Evolutionary conservation across 2,329 filamentous ascomycete genomes (phyloP).

Genomic region (Nigrograna mackinnonii): DNA sequence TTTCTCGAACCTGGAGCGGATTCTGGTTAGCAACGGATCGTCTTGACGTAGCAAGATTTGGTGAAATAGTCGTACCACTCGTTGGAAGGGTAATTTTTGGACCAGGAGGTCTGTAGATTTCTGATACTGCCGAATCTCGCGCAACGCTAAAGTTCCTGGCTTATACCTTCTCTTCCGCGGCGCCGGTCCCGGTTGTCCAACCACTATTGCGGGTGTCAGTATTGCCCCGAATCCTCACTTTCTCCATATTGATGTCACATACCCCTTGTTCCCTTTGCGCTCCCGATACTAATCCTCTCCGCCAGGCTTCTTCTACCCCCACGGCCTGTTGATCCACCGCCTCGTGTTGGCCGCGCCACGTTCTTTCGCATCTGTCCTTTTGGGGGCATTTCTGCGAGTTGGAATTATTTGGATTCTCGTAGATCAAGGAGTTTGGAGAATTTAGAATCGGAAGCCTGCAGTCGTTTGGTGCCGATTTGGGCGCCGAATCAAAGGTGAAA

Average conservation of each 20-base stretch:
- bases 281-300: conserved; percentile 12
- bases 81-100: conserved; percentile 97
- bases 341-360: conserved; percentile 36
- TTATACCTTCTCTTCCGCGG: conserved; percentile 47
- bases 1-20: conserved; percentile 60
- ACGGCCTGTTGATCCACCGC: conserved; percentile 15
- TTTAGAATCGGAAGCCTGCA: no score
- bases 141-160: conserved; percentile 85
- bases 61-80: conserved; percentile 64
- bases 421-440: no score
- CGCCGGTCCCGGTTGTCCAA: conserved; percentile 36
- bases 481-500: no score
- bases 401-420: no score
- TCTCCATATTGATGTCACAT: no score
- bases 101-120: conserved; percentile 96
- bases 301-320: conserved; percentile 17
- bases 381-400: conserved; percentile 28
- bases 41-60: not conserved
- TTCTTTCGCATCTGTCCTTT: conserved; percentile 31
- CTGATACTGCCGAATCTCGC: conserved; percentile 98
- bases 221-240: not conserved
- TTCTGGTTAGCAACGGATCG: not conserved
- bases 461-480: no score
- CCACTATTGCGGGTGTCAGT: conserved; percentile 12
- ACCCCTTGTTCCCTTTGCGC: conserved; percentile 9